Conservation (phyloP, 2,329 filamentous ascomycete species). For the Talaromyces verruculosus region DNA sequence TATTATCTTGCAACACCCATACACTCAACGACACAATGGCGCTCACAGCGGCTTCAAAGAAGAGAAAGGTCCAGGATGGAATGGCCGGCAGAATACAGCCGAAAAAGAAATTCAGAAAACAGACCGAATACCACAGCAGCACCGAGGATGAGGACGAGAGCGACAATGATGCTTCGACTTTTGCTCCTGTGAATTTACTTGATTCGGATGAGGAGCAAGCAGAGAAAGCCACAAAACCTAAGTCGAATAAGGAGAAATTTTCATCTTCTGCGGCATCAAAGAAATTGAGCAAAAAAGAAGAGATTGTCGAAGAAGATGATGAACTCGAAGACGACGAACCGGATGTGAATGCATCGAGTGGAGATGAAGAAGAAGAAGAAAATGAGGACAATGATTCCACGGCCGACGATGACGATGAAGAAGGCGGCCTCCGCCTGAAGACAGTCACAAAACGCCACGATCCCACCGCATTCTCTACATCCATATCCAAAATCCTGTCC, state of each 20-base stretch:
- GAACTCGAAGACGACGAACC: constrained; percentile 45
- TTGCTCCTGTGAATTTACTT: constrained; percentile 52
- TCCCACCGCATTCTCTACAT: constrained; percentile 84
- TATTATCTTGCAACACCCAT: background rate
- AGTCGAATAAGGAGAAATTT: background rate
- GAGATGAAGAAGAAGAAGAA: constrained; percentile 31
- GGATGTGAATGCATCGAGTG: constrained; percentile 31
- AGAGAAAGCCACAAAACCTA: constrained; percentile 21
- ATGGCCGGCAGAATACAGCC: constrained; percentile 55
- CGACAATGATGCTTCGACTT: constrained; percentile 45
- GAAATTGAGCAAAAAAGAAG: constrained; percentile 30
- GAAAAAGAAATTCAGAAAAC: constrained; percentile 62
- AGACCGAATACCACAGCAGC: constrained; percentile 62
- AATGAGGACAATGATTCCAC: constrained; percentile 9
- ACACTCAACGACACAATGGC: constrained; percentile 34
- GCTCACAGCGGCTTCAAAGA: constrained; percentile 44
- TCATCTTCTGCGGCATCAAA: constrained; percentile 19
- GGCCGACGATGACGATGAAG: constrained; percentile 26
- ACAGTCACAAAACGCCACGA: constrained; percentile 75
- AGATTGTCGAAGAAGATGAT: constrained; percentile 33
- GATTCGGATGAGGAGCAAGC: constrained; percentile 44
- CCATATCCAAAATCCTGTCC: constrained; percentile 86
- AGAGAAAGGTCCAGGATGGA: constrained; percentile 61
- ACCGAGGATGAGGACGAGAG: constrained; percentile 56
- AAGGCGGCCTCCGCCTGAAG: constrained; percentile 41